Base-by-base conservation (phyloP, 371 early-diverging fungal genomes). In the Mycotypha africana region DNA sequence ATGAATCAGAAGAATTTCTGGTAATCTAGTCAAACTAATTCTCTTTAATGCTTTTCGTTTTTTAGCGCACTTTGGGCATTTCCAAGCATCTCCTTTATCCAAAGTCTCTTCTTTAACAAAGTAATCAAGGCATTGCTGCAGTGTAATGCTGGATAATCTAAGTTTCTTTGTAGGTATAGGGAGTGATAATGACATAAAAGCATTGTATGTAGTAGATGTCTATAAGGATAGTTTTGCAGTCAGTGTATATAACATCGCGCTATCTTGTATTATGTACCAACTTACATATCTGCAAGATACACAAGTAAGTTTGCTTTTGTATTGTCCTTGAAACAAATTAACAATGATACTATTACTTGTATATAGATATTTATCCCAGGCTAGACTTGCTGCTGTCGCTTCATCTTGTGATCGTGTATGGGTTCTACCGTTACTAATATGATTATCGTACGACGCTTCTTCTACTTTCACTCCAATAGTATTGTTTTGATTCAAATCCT, bases 111-210 rank as follows among this genome's bases (percentile, higher is more conserved):
- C 81, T 45, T 89, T 82, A 6, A 89, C 78, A 64, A 92, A 98
- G 39, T 79, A 78, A 49, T 88, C 82, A 26, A 98, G 58, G 56
- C 98, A 97, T 23, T 93, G 83, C 26, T 79, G 59, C 10, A 98
- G 65, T 2, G 78, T 67, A 19, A 82, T 79, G 17, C 52, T 42
- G 2, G 57, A 42, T 33, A 57, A 48, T 32, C 67, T 53, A 24
- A 53, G 28, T 11, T 56, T 45, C 15, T 57, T 65, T 2, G 61
- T 56, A 3, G 96, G 95, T 39, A 99, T 94, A 3, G 98, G 96
- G 5, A 98, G 60, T 0, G 96, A 85, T 12, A 99, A 61, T 44
- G 87, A 91, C 84, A 93, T 93, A 68, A 95, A 95, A 1, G 88
- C 73, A 42, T 93, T 89, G 56, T 88, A 95, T 0, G 92, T 94